Base-by-base conservation (phyloP, 2,329 filamentous ascomycete genomes). In the Macrophomina tecta region DNA sequence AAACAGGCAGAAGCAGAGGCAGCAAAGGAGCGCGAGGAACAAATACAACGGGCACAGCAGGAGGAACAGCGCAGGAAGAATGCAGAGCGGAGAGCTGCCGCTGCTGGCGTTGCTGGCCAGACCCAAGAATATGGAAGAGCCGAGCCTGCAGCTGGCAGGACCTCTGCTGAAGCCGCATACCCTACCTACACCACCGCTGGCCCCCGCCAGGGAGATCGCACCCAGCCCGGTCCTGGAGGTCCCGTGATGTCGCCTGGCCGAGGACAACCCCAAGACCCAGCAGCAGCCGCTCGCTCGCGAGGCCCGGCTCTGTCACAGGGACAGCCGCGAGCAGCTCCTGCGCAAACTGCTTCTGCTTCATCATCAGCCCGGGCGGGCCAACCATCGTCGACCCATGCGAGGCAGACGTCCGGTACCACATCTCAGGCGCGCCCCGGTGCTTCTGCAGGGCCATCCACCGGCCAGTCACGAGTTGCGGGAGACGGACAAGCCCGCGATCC, bases 1-100 rank as follows among this genome's bases (percentile, higher is more conserved):
- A 86, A 88, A 69, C 85, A 86, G 72, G 89, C 89, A 52, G 89
- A 92, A 75, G 85, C 86, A 51, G 89, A 91, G 74, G 86, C 88
- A 71, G 56, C 62, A 79, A 76, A 80, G 82, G 75, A 79, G 74
- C 82, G 68, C 64, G 75, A 75, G 49, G 80, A 82, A 67, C 73
- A 73, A 52, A 74, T 80, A 75, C 86, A 87, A 77, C 83, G 85
- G 71, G 85, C 87, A 72, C 81, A 82, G 68, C 79, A 83, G 67
- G 83, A 85, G 68, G 79, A 84, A 69, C 84, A 85, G 72, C 78
- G 81, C 70, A 77, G 79, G 68, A 73, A 73, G 68, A 86, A 85
- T 75, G 84, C 83, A 69, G 88, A 92, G 77, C 85, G 89, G 74
- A 86, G 87, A 83, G 82, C 82, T 73, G 82, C 83, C 74, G 80